A percentile compares a stretch with the other conserved stretches of the same genome.
These are phyloP conservation scores for Paracorniculantispora psalliotae DNA, from an alignment of 2,329 filamentous ascomycete species.

Conservation along the genomic window DNA sequence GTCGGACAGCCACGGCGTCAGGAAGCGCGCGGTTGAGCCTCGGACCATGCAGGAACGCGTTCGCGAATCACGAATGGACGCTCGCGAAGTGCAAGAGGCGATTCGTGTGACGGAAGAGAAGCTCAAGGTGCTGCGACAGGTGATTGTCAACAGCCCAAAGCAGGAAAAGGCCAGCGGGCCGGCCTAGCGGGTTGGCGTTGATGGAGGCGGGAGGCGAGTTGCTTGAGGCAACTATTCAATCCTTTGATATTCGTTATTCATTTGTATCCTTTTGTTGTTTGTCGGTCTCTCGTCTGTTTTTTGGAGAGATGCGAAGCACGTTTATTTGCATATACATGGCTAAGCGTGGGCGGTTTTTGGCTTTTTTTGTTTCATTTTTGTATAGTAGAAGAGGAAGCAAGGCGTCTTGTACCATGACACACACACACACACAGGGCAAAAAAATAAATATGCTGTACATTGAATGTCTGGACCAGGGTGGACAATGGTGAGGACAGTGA, in stretches of 20 bases:
- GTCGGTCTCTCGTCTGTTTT: not conserved
- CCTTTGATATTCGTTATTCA: not conserved
- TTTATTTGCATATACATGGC: constrained; percentile 10
- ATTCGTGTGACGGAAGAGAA: constrained; percentile 85
- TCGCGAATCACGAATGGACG: constrained; percentile 58
- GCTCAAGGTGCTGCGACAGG: constrained; percentile 68
- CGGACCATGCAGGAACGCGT: constrained; percentile 57
- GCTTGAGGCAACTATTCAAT: not conserved
- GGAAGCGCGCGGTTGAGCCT: constrained; percentile 48
- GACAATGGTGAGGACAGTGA: not conserved
- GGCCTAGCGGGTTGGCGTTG: not conserved
- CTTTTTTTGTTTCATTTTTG: constrained; percentile 5
- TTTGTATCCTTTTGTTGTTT: constrained; percentile 9
- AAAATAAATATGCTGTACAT: not conserved
- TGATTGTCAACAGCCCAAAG: constrained; percentile 50
- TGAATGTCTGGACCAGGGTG: not conserved
- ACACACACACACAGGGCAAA: too few relatives aligned
- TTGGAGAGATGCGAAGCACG: not conserved
- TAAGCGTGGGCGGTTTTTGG: constrained; percentile 2
- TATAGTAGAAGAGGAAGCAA: not conserved
- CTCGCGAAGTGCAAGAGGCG: constrained; percentile 71
- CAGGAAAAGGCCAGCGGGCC: constrained; percentile 6
- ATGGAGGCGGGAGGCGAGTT: not conserved
- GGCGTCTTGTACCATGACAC: not conserved
- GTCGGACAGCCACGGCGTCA: constrained; percentile 27